Evolutionary conservation across 1,139 yeast species (phyloP).

Genomic region (Diutina sp.): DNA sequence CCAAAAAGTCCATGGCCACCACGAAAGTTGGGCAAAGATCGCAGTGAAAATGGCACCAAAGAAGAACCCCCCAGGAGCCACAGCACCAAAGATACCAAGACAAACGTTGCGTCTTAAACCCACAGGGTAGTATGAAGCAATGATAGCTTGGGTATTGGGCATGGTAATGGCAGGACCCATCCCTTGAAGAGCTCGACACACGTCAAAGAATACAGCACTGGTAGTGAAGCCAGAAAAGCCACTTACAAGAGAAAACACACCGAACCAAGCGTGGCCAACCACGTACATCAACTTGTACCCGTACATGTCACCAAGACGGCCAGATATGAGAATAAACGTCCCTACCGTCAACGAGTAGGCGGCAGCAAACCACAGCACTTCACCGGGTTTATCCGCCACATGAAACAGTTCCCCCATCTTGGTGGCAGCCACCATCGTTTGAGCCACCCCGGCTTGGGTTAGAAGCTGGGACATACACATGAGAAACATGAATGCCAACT

Average conservation of each 20-base stretch:
- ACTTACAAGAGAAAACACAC: conserved; percentile 34
- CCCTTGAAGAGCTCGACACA: conserved; percentile 48
- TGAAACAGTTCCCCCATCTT: conserved; percentile 25
- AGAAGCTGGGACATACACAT: conserved; percentile 31
- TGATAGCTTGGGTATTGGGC: conserved; percentile 45
- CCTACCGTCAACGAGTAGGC: conserved; percentile 48
- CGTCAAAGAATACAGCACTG: conserved; percentile 30
- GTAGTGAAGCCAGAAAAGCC: conserved; percentile 37
- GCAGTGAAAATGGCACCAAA: conserved; percentile 37
- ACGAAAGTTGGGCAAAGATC: conserved; percentile 24
- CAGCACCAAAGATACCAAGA: conserved; percentile 41
- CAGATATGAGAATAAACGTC: conserved; percentile 47
- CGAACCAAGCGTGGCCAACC: conserved; percentile 34
- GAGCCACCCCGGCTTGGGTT: conserved; percentile 38
- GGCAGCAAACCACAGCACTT: conserved; percentile 48
- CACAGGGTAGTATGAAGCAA: conserved; percentile 38
- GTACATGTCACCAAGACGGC: conserved; percentile 50
- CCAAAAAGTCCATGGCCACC: conserved; percentile 54
- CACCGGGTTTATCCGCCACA: conserved; percentile 23
- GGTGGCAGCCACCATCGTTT: conserved; percentile 26
- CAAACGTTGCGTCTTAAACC: conserved; percentile 26
- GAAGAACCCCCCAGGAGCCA: conserved; percentile 46
- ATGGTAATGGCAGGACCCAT: conserved; percentile 43
- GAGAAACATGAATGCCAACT: conserved; percentile 12
- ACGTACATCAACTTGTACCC: conserved; percentile 42